These are phyloP conservation scores for Berkeleyomyces rouxiae DNA, from an alignment of 2,329 filamentous ascomycete species.

Conservation along the genomic window DNA sequence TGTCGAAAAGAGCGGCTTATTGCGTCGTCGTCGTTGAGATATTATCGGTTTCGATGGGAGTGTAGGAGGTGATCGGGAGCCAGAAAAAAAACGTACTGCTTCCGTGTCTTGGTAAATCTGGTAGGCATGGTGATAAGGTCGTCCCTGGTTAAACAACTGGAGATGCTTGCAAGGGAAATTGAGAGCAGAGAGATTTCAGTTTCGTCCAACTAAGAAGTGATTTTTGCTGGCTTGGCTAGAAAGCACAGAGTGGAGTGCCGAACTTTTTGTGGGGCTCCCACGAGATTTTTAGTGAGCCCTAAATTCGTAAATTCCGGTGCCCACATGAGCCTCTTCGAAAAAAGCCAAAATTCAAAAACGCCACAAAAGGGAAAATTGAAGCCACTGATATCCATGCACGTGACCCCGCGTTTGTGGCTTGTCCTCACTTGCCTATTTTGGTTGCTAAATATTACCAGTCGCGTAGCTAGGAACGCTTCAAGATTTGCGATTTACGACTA, in stretches of 20 bases:
- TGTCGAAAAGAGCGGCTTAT: constrained; percentile 9
- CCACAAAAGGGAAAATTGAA: not conserved
- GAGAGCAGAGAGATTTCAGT: constrained; percentile 13
- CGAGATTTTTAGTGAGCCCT: constrained; percentile 12
- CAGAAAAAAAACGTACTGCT: constrained; percentile 43
- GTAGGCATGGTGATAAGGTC: constrained; percentile 47
- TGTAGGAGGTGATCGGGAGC: constrained; percentile 14
- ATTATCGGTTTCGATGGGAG: constrained; percentile 11
- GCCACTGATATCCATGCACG: not conserved
- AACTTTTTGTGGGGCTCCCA: constrained; percentile 12
- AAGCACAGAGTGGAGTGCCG: constrained; percentile 8
- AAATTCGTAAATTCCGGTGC: constrained; percentile 1
- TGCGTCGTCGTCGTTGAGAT: constrained; percentile 11
- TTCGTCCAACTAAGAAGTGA: constrained; percentile 11
- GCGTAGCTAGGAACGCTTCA: not conserved
- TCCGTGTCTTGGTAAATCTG: constrained; percentile 58
- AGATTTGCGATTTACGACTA: not conserved
- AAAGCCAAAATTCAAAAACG: not conserved
- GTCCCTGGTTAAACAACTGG: constrained; percentile 18
- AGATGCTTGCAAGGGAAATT: constrained; percentile 13
- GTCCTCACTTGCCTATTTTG: not conserved
- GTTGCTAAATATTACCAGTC: too few species aligned
- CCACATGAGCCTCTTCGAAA: constrained; percentile 1
- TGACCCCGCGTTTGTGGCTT: constrained; percentile 5
- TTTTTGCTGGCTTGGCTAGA: constrained; percentile 12